A percentile compares a stretch with the other conserved stretches of the same genome.
Conservation (phyloP, 768 basidiomycete species). For the Boletus rufocinnamomeus region DNA sequence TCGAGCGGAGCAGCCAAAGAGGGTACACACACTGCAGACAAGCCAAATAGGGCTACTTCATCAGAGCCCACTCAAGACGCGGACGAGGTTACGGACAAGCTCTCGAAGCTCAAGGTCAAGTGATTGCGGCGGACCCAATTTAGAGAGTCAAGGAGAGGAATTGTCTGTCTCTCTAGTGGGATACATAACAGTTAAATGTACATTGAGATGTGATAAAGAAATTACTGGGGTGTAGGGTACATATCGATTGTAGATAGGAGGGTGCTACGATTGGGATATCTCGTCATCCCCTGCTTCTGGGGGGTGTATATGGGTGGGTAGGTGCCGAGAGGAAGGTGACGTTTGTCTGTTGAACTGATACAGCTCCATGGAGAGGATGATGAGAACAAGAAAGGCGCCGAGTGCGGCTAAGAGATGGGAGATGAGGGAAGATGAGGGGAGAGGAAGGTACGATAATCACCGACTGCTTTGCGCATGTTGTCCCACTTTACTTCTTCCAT, state of each 20-base stretch:
- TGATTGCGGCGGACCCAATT: slow-evolving; percentile 27
- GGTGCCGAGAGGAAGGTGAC: slow-evolving; percentile 15
- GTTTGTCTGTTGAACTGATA: slow-evolving; percentile 43
- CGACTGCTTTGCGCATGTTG: slow-evolving; percentile 81
- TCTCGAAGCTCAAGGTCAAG: slow-evolving; percentile 61
- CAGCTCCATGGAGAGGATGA: slow-evolving; percentile 71
- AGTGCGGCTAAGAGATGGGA: slow-evolving; percentile 52
- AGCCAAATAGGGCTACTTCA: slow-evolving; percentile 23
- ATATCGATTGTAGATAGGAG: neutral
- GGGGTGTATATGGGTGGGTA: neutral
- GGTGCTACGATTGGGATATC: slow-evolving; percentile 19
- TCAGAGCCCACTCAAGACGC: slow-evolving; percentile 17
- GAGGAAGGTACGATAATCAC: slow-evolving; percentile 42
- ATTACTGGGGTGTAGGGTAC: slow-evolving; percentile 22
- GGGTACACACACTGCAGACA: slow-evolving; percentile 29
- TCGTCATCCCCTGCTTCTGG: slow-evolving; percentile 13
- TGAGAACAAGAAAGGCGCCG: slow-evolving; percentile 64
- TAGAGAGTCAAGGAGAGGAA: neutral
- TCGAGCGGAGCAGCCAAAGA: neutral
- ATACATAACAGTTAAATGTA: neutral
- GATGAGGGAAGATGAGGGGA: neutral
- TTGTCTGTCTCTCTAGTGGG: neutral
- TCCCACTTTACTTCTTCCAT: slow-evolving; percentile 90
- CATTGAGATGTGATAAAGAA: neutral
- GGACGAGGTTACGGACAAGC: slow-evolving; percentile 46